Evolutionary conservation across 169 alveolate genomes (phyloP).

Genomic region (Plasmodium blacklocki): DNA sequence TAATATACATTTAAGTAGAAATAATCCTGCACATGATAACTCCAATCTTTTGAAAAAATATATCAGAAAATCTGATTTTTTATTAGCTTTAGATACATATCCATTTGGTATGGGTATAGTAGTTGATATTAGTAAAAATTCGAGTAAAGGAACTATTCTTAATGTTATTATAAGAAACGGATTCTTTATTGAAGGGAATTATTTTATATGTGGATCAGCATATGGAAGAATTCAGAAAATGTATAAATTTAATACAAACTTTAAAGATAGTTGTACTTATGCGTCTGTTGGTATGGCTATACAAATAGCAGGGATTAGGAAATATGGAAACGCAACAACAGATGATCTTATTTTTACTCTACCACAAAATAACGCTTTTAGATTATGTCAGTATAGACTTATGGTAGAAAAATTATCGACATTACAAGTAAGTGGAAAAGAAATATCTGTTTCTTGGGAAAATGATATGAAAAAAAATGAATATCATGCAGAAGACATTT

Average conservation of each 20-base stretch:
- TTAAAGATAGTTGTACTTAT: conserved; percentile 58
- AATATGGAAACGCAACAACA: conserved; percentile 80
- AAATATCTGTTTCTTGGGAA: conserved; percentile 83
- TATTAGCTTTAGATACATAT: conserved; percentile 79
- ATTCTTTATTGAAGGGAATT: conserved; percentile 82
- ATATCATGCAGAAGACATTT: conserved; percentile 52
- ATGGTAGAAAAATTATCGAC: conserved; percentile 80
- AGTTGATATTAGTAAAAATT: conserved; percentile 80
- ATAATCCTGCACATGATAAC: conserved; percentile 5
- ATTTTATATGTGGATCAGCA: conserved; percentile 87
- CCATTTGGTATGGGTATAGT: conserved; percentile 83
- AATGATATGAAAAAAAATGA: conserved; percentile 76
- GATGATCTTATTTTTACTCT: conserved; percentile 83
- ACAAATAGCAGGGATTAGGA: conserved; percentile 81
- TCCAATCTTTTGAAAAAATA: conserved; percentile 55
- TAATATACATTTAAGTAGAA: conserved; percentile 4
- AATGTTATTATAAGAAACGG: conserved; percentile 84
- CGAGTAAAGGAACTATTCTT: conserved; percentile 80
- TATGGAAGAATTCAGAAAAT: conserved; percentile 83
- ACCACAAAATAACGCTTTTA: conserved; percentile 86
- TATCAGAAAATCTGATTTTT: conserved; percentile 82
- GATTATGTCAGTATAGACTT: conserved; percentile 84
- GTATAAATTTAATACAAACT: conserved; percentile 77
- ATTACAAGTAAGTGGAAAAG: conserved; percentile 83
- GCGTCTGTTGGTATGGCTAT: conserved; percentile 85